Conservation (phyloP, 1,284 basidiomycete genomes). For the Fomes fomentarius region DNA sequence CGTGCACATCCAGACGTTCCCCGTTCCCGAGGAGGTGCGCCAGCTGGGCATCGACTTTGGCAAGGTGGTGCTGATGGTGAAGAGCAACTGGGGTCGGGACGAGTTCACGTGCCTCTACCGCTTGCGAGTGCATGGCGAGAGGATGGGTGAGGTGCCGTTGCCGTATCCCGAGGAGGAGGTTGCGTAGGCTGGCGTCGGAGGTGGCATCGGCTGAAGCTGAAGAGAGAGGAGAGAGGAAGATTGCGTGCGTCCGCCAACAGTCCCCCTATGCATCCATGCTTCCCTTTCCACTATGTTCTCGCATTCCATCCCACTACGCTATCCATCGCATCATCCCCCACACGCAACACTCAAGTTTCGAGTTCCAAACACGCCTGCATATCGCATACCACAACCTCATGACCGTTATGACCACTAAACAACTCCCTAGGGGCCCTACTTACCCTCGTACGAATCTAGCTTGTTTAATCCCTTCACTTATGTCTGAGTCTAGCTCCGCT, state of each 20-base stretch:
- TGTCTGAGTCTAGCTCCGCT: constrained; percentile 2
- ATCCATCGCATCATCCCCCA: not conserved
- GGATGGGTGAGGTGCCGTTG: constrained; percentile 31
- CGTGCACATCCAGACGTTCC: constrained; percentile 86
- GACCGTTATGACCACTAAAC: constrained; percentile 24
- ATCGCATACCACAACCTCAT: constrained; percentile 13
- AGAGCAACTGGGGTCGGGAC: constrained; percentile 85
- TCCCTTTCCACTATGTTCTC: not conserved
- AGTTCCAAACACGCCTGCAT: constrained; percentile 5
- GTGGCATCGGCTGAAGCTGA: not conserved
- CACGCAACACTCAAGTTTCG: not conserved
- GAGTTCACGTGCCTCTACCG: constrained; percentile 92
- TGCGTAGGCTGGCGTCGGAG: constrained; percentile 5
- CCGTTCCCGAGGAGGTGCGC: constrained; percentile 67
- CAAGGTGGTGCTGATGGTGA: constrained; percentile 77
- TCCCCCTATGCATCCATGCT: constrained; percentile 11
- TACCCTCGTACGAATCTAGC: not conserved
- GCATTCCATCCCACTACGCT: constrained; percentile 4
- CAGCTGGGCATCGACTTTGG: constrained; percentile 80
- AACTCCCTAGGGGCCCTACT: not conserved
- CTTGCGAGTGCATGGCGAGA: constrained; percentile 73
- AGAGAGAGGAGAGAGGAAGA: constrained; percentile 1
- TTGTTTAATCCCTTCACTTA: constrained; percentile 25
- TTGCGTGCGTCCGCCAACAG: not conserved
- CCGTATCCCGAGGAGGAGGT: constrained; percentile 31